Evolutionary conservation across 1,284 basidiomycete genomes (phyloP), one percentile per base, ranked within the genome.

Genomic region (Meripilus lineatus): DNA sequence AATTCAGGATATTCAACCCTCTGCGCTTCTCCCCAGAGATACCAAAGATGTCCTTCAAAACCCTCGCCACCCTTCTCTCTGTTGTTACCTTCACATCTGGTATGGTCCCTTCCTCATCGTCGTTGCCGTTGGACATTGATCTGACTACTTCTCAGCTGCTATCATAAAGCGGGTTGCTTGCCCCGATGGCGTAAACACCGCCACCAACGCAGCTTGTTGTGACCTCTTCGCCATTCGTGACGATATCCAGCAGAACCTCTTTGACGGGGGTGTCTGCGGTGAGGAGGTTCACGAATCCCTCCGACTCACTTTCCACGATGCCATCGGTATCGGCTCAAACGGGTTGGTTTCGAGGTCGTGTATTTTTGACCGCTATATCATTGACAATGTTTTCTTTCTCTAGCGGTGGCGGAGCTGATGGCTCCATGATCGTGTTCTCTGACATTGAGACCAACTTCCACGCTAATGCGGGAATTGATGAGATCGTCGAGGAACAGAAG

Each of bases 191-290:
- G 45, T 46, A 5, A 51, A 63, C 40, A 59, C 57, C 6, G 62
- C 59, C n/a, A 55, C 59, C 5, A 66, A 71, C 44, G 62, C 51
- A 11, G 67, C 65, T 8, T 70, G 69, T 50, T 70, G 69, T 44
- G 63, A n/a, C 58, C n/a, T n/a, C n/a, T n/a, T n/a, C n/a, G n/a
- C n/a, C n/a, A n/a, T n/a, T n/a, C n/a, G n/a, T n/a, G n/a, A 65
- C 14, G 64, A 69, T 47, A 47, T 72, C 24, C 69, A 72, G 50
- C 41, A 51, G 21, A 68, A 65, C 45, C 50, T 72, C 4, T 70
- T 71, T 53, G 66, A 70, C 26, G 58, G 58, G 41, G 66, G 61
- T 15, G 50, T 66, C 46, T 72, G 70, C 46, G 67, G 65, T 40
- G 67, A 71, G 58, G 65, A 69, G 41, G 68, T n/a, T n/a, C n/a